Percentiles rank a stretch among this genome's conserved stretches.
These are phyloP conservation scores for Suillus lakei DNA, from an alignment of 768 basidiomycete genomes.

Conservation along the genomic window DNA sequence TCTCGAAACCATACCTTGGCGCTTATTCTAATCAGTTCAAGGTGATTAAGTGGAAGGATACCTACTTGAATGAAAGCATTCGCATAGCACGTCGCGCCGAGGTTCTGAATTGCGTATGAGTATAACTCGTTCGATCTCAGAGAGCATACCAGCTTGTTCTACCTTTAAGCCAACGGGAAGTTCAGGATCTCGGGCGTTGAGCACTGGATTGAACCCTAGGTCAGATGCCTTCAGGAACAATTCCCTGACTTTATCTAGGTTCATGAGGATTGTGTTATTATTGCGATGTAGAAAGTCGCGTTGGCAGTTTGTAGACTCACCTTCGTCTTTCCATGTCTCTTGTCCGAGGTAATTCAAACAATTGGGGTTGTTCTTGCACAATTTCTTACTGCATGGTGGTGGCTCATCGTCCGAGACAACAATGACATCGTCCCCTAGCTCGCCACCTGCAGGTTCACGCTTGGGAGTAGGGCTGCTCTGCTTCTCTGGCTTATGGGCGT, in stretches of 20 bases:
- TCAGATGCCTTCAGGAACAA: slow-evolving; percentile 56
- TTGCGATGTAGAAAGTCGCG: slow-evolving; percentile 11
- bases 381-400: slow-evolving; percentile 58
- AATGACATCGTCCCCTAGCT: slow-evolving; percentile 65
- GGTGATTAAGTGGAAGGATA: slow-evolving; percentile 8
- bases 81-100: slow-evolving; percentile 97
- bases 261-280: slow-evolving; percentile 19
- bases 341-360: slow-evolving; percentile 91
- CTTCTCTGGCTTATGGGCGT: slow-evolving; percentile 33
- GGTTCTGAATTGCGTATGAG: slow-evolving; percentile 59
- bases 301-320: slow-evolving; percentile 39
- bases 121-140: slow-evolving; percentile 6
- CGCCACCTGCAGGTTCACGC: slow-evolving; percentile 37
- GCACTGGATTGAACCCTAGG: slow-evolving; percentile 59
- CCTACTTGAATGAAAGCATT: slow-evolving; percentile 90
- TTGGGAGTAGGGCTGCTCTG: slow-evolving; percentile 16
- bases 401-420: slow-evolving; percentile 72
- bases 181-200: slow-evolving; percentile 52
- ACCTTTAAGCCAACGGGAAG: slow-evolving; percentile 83
- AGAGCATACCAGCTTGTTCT: slow-evolving; percentile 5
- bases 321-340: slow-evolving; percentile 77
- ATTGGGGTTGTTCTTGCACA: slow-evolving; percentile 78
- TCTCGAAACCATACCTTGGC: slow-evolving; percentile 91
- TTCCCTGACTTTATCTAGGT: slow-evolving; percentile 52
- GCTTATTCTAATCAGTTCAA: slow-evolving; percentile 11